Percentiles rank a stretch among this genome's conserved stretches.
Conservation (phyloP, 768 basidiomycete species). For the Mycena rebaudengoi region DNA sequence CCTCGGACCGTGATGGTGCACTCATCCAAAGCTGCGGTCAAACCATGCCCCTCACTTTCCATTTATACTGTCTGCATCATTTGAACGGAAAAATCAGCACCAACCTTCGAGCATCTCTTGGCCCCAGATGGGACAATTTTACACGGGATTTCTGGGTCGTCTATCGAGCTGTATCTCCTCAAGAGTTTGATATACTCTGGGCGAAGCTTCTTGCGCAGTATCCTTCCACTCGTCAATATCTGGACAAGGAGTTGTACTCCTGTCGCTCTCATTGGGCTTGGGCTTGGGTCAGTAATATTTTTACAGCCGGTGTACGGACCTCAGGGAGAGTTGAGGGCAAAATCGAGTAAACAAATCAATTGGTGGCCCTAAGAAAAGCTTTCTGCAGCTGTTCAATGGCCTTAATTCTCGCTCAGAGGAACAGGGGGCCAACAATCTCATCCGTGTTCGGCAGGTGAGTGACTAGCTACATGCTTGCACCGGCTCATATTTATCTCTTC, state of each 20-base stretch:
- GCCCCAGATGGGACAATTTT: conserved; percentile 33
- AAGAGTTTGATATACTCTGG: conserved; percentile 37
- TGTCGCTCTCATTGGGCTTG: conserved; percentile 44
- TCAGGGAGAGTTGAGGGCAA: conserved; percentile 39
- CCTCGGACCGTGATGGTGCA: conserved; percentile 33
- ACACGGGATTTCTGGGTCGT: conserved; percentile 37
- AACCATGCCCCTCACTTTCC: conserved; percentile 31
- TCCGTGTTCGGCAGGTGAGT: conserved; percentile 31
- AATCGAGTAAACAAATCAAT: conserved; percentile 39
- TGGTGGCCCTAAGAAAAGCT: conserved; percentile 34
- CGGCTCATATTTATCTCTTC: neutral
- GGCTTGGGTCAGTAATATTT: conserved; percentile 37
- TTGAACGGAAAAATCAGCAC: conserved; percentile 37
- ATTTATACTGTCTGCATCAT: conserved; percentile 42
- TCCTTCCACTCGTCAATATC: conserved; percentile 33
- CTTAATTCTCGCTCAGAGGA: conserved; percentile 34
- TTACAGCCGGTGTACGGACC: conserved; percentile 44
- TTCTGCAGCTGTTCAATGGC: conserved; percentile 31
- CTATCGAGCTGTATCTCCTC: conserved; percentile 41
- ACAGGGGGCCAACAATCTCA: conserved; percentile 31
- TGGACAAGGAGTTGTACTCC: conserved; percentile 37
- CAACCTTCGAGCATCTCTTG: conserved; percentile 30
- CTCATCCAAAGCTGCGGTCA: conserved; percentile 28
- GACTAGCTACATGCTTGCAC: neutral
- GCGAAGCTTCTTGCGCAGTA: conserved; percentile 14